These are phyloP conservation scores for Arthroderma uncinatum DNA, from an alignment of 2,329 filamentous ascomycete species.

Conservation along the genomic window DNA sequence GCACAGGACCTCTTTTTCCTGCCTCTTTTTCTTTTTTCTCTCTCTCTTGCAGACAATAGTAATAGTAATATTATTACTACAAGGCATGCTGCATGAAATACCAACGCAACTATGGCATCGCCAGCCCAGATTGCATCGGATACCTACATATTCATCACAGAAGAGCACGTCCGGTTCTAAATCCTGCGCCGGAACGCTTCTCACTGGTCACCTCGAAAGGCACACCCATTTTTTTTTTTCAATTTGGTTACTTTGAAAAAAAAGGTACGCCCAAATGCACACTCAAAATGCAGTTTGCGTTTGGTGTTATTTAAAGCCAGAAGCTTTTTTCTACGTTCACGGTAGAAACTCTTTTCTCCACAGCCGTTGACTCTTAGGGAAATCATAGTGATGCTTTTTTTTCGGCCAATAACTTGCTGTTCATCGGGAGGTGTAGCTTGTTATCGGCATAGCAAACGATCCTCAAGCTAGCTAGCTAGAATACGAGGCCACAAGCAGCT, in stretches of 20 bases:
- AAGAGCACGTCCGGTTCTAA: neutral
- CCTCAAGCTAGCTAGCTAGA: neutral
- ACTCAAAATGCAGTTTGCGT: too few species aligned
- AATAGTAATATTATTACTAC: neutral
- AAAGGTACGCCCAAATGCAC: neutral
- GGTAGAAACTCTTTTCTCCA: conserved; percentile 1
- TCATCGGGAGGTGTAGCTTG: neutral
- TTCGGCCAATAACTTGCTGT: neutral
- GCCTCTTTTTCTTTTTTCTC: neutral
- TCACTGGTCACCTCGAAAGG: neutral
- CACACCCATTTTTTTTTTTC: neutral
- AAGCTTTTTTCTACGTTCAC: neutral
- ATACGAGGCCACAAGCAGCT: neutral
- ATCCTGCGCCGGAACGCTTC: neutral
- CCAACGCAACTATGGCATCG: neutral
- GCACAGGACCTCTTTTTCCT: neutral
- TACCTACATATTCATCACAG: neutral
- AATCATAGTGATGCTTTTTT: neutral
- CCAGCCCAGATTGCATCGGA: neutral
- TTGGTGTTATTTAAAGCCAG: neutral
- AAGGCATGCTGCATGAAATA: neutral
- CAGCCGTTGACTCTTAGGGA: neutral
- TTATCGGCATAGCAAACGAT: neutral
- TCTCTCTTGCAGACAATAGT: neutral
- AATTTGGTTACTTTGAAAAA: neutral